phyloP scores from a whole-genome alignment of 768 basidiomycete genomes.

The Kwoniella dendrophila region DNA sequence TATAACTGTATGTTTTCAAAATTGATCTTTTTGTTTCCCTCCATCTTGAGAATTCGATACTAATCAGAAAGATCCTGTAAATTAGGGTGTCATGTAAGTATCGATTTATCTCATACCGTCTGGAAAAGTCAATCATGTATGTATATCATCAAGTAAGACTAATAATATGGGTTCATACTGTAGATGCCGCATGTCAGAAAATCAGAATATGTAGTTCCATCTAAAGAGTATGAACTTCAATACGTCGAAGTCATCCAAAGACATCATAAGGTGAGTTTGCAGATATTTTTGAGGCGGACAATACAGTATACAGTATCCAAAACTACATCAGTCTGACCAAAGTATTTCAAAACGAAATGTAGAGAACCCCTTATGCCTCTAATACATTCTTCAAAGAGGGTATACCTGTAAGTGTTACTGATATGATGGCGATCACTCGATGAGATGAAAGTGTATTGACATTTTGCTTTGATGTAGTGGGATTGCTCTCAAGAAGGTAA shows the following conservation, averaged over 20 bases:
- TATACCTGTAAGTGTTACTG: constrained; percentile 25
- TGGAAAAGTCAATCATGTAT: too few species aligned
- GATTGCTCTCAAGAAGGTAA: constrained; percentile 24
- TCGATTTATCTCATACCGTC: neutral
- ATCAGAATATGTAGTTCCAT: constrained; percentile 30
- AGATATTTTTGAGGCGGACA: neutral
- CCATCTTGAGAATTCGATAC: too few species aligned
- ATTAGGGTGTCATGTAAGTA: constrained; percentile 23
- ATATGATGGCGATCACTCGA: too few species aligned
- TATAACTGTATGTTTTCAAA: constrained; percentile 32
- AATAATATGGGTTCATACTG: constrained; percentile 6
- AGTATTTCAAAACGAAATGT: neutral
- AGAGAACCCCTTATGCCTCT: constrained; percentile 38
- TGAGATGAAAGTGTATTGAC: neutral
- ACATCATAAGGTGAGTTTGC: constrained; percentile 37
- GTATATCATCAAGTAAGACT: neutral
- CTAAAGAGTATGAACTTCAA: constrained; percentile 30
- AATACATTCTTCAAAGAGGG: constrained; percentile 47
- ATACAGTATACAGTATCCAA: too few species aligned
- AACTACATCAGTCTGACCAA: too few species aligned
- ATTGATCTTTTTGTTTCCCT: neutral
- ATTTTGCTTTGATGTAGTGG: constrained; percentile 28
- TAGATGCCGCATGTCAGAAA: constrained; percentile 44
- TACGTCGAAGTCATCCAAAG: constrained; percentile 48
- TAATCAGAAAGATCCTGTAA: neutral